These are phyloP conservation scores for Clitopilus hobsonii DNA, from an alignment of 768 basidiomycete species.

Conservation along the genomic window DNA sequence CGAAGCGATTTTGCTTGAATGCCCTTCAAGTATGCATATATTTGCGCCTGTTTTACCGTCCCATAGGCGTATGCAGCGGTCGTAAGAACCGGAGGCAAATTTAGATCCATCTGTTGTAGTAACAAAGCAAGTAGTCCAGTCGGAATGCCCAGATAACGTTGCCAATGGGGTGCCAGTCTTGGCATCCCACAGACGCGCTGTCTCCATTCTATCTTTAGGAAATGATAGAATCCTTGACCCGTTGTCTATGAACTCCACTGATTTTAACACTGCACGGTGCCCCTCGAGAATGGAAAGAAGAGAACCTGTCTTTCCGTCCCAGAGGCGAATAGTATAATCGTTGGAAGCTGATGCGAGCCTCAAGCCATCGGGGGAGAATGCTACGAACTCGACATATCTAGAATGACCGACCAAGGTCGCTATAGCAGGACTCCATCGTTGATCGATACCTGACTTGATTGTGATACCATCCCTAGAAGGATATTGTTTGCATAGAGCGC, in stretches of 20 bases:
- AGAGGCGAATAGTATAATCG: slow-evolving; percentile 78
- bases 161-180: no score
- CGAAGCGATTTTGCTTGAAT: slow-evolving; percentile 83
- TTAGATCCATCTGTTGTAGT: background rate
- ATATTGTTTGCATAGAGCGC: background rate
- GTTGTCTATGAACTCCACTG: no score
- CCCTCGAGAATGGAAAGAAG: slow-evolving; percentile 42
- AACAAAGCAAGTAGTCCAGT: background rate
- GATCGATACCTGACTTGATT: background rate
- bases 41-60: background rate
- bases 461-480: background rate
- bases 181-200: no score
- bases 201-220: no score
- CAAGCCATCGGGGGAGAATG: background rate
- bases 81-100: background rate
- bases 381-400: background rate
- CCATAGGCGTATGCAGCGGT: background rate
- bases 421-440: background rate
- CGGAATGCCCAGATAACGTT: background rate
- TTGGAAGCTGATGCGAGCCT: background rate
- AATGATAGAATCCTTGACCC: no score
- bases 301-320: slow-evolving; percentile 70
- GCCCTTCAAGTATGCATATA: slow-evolving; percentile 57
- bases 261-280: no score
- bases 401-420: background rate